A percentile compares a stretch with the other conserved stretches of the same genome.
Conservation (phyloP, 1,284 basidiomycete genomes). For the Ustilago trichophora region DNA sequence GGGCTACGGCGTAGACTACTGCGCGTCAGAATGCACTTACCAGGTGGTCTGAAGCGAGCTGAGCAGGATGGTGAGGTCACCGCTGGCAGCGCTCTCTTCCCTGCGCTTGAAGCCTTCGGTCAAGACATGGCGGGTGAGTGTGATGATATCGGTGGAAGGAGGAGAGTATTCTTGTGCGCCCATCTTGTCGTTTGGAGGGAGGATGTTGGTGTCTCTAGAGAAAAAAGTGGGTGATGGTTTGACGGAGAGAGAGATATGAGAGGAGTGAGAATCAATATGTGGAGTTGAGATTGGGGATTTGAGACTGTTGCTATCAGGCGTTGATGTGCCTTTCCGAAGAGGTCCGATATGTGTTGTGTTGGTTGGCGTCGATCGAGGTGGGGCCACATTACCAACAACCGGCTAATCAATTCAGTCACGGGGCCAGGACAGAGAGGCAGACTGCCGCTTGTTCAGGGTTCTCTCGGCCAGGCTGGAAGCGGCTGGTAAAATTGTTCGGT, state of each 20-base stretch:
- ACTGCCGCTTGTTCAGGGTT: slow-evolving; percentile 1
- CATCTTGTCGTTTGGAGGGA: slow-evolving; percentile 21
- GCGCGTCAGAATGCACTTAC: too few relatives aligned
- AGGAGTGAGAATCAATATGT: neutral
- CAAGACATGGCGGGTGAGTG: slow-evolving; percentile 64
- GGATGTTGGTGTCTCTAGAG: neutral
- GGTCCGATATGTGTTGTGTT: too few relatives aligned
- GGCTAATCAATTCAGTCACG: slow-evolving; percentile 23
- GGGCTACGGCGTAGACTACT: too few relatives aligned
- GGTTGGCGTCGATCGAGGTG: too few relatives aligned
- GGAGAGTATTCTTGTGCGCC: slow-evolving; percentile 55
- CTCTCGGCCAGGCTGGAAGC: neutral
- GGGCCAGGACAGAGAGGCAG: too few relatives aligned
- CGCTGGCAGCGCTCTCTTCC: slow-evolving; percentile 67
- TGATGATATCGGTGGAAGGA: slow-evolving; percentile 63
- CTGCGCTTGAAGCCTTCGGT: slow-evolving; percentile 54
- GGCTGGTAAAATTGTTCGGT: too few relatives aligned
- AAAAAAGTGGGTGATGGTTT: slow-evolving; percentile 2
- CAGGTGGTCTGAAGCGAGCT: slow-evolving; percentile 87
- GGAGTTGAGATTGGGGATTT: too few relatives aligned
- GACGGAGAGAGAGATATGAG: neutral
- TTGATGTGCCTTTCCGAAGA: neutral
- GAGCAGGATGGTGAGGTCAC: slow-evolving; percentile 92
- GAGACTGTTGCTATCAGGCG: too few relatives aligned
- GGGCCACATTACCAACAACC: too few relatives aligned